phyloP scores from a whole-genome alignment of 2,329 filamentous ascomycete species.

The Grosmannia serpens region DNA sequence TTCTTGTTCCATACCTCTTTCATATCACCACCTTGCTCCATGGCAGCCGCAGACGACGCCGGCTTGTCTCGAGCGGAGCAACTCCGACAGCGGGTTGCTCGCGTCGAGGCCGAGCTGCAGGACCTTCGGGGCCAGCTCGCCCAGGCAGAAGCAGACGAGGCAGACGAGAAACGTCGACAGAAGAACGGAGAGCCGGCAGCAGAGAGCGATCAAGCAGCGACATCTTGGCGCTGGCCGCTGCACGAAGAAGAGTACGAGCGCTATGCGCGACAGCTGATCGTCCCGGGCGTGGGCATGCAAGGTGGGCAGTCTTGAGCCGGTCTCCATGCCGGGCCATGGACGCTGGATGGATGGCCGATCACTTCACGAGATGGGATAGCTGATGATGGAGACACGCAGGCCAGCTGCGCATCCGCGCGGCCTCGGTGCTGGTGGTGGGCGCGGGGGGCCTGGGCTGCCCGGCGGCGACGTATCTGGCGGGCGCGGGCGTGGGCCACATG shows the following conservation, averaged over 20 bases:
- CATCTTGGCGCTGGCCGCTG: constrained; percentile 53
- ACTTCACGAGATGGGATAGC: background rate
- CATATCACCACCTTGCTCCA: too few species aligned
- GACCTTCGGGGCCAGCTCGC: constrained; percentile 33
- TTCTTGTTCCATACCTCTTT: too few species aligned
- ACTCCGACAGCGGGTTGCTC: constrained; percentile 35
- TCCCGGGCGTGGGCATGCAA: constrained; percentile 67
- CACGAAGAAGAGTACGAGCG: constrained; percentile 63
- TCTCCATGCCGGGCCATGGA: too few species aligned
- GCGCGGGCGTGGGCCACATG: constrained; percentile 72
- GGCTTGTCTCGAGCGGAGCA: constrained; percentile 14
- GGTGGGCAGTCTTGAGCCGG: too few species aligned
- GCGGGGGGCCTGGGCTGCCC: constrained; percentile 87
- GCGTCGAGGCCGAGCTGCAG: constrained; percentile 35
- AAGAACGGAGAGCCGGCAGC: background rate
- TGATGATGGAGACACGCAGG: constrained; percentile 39
- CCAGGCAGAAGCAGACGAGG: constrained; percentile 22
- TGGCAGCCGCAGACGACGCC: background rate
- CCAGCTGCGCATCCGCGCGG: constrained; percentile 59
- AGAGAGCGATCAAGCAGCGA: background rate
- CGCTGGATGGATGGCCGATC: background rate
- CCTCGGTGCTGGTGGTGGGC: constrained; percentile 71
- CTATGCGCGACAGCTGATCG: constrained; percentile 85
- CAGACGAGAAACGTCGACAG: background rate
- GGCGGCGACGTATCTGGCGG: constrained; percentile 83